Evolutionary conservation across 495 filamentous ascomycete genomes (phyloP), one percentile per base, ranked within the genome.

Genomic region (Penicillium longicatenatum): DNA sequence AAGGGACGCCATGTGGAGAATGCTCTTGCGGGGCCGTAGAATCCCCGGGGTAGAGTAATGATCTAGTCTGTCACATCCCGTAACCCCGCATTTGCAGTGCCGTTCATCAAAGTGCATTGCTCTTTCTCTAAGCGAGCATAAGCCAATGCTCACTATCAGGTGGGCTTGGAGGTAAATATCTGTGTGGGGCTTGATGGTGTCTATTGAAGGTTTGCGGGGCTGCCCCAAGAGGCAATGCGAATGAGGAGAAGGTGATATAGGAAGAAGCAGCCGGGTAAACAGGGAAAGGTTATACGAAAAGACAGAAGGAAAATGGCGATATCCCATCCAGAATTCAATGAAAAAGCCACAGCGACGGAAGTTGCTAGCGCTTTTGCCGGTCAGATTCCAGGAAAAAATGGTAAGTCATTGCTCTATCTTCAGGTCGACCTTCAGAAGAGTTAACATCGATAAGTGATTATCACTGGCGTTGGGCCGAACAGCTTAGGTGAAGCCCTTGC

Each of bases 401-500:
- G 75, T 52, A 41, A 52, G 50, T 37, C 33, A 39, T 12, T 1
- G 37, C 17, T n/a, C 37, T 39, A 17, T 39, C 4, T 21, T 41
- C 22, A 52, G 17, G n/a, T 4, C 8, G 10, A 30, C 0, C 21
- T 8, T 1, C 3, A 33, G 22, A 37, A 10, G 3, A 12, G 10
- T 24, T 37, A 41, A 37, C 50, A 46, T 48, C 21, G 20, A 52
- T 19, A 30, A 74, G 72, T 82, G 31, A 53, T 82, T 17, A 66
- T 81, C 37, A 83, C 81, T 0, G 81, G 83, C 4, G 74, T 85
- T 31, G 75, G 77, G 35, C 80, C 80, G 20, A 74, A 77, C 20
- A 75, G 79, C 19, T 76, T 85, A 21, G 84, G 83, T 4, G 76
- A 78, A 35, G 68, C 77, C 0, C 82, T 80, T 12, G 82, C 79